Evolutionary conservation across 2,329 filamentous ascomycete species (phyloP).

Genomic region (Cryphonectria radicalis): DNA sequence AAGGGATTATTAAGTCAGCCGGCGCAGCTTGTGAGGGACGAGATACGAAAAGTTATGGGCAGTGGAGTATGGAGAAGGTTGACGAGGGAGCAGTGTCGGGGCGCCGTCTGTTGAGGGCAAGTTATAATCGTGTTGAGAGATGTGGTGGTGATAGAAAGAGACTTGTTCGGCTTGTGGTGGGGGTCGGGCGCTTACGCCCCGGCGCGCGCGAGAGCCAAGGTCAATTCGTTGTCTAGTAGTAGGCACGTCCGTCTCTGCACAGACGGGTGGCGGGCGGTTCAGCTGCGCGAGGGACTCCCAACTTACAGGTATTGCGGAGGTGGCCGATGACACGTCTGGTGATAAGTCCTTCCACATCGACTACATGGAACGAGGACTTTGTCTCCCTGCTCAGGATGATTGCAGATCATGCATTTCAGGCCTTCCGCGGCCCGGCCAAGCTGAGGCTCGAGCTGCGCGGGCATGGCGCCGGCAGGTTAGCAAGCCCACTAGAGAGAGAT

Average conservation of each 20-base stretch:
- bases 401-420: slow-evolving; percentile 22
- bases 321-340: slow-evolving; percentile 34
- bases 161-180: slow-evolving; percentile 1
- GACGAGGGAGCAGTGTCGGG: background rate
- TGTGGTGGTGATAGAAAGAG: background rate
- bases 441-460: slow-evolving; percentile 13
- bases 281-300: too few relatives aligned
- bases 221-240: background rate
- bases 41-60: background rate
- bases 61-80: background rate
- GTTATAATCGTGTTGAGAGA: background rate
- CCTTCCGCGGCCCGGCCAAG: slow-evolving; percentile 6
- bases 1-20: slow-evolving; percentile 9
- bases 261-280: background rate
- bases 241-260: background rate
- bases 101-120: background rate
- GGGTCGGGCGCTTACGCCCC: slow-evolving; percentile 12
- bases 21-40: background rate
- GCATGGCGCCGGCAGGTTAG: slow-evolving; percentile 22
- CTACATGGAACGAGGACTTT: slow-evolving; percentile 33
- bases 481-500: background rate
- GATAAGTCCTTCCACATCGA: slow-evolving; percentile 33
- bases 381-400: slow-evolving; percentile 27
- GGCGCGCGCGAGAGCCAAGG: background rate
- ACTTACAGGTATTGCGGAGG: slow-evolving; percentile 28